Conservation (phyloP, 305 asterid species). For the Fraxinus baroniana region DNA sequence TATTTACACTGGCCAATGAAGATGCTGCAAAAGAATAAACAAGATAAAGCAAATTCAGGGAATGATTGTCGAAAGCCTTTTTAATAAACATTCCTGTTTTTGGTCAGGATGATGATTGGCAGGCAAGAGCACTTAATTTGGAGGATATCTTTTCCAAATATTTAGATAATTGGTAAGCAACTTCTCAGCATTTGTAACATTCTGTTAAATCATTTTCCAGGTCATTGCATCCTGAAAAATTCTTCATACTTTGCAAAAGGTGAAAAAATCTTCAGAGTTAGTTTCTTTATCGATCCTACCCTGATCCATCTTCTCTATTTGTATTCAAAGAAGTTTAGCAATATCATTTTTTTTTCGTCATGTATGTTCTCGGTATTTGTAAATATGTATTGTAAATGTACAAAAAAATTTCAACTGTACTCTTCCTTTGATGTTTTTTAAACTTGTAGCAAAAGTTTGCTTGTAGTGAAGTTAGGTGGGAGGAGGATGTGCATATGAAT, state of each 20-base stretch:
- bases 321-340: neutral
- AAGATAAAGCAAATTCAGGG: neutral
- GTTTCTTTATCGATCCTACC: constrained; percentile 6
- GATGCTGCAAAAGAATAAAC: neutral
- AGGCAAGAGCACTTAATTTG: constrained; percentile 41
- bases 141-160: constrained; percentile 40
- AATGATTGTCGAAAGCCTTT: neutral
- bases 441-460: neutral
- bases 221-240: neutral
- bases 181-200: neutral
- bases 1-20: neutral
- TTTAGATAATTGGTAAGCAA: constrained; percentile 33
- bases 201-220: neutral
- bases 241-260: neutral
- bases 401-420: neutral
- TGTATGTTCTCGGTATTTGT: neutral
- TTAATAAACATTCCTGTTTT: constrained; percentile 4
- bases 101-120: constrained; percentile 44
- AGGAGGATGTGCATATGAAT: neutral
- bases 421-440: neutral
- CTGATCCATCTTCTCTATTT: neutral
- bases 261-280: neutral
- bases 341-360: neutral
- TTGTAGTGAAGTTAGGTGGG: neutral
- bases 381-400: neutral